Evolutionary conservation across 441 rosid genomes (phyloP), one percentile per base, ranked within the genome.

Genomic region (Arabidopsis lyrata): DNA sequence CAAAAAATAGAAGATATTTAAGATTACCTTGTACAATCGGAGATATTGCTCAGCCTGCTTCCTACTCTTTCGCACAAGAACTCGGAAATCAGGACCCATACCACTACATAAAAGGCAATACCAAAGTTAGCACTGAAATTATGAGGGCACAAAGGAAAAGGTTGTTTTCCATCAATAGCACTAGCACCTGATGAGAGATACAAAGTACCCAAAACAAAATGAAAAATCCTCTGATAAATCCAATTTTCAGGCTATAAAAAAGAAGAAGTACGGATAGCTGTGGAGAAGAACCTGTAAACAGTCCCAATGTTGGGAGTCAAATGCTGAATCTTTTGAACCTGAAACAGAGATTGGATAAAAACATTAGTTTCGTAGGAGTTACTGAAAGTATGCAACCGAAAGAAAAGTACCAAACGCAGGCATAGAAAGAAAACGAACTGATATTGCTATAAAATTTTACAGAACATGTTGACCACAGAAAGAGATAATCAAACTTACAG

Each of bases 41-140:
- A 87, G 89, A 68, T 93, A 93, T 59, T 93, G 97, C 70, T 89
- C 97, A 0, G 97, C 94, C 70, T 91, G 98, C 84, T 93, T 93
- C 88, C 97, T 84, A 76, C 98, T 93, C 85, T 93, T 93, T 64
- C 93, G 86, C 75, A 91, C 98, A 66, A 93, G 81, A 76, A 93
- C 98, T 72, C 94, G 83, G 72, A 89, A 93, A 84, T 91, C 97
- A 71, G 97, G 98, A 68, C 98, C 98, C 97, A 93, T 93, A 18
- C 98, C 97, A 81, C 98, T 93, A 78, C 81, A 84, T 20, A 8
- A 67, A 62, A 53, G 72, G 31, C 53, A 39, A 70, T 8, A 44
- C 54, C 41, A 48, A 38, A 63, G 60, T 76, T 15, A 63, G 70
- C 35, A 55, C 1, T 57, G 2, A 22, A 61, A 22, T 52, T 2